Evolutionary conservation across 768 basidiomycete species (phyloP), one percentile per base, ranked within the genome.

Genomic region (Dictyophora rubrovolvata): DNA sequence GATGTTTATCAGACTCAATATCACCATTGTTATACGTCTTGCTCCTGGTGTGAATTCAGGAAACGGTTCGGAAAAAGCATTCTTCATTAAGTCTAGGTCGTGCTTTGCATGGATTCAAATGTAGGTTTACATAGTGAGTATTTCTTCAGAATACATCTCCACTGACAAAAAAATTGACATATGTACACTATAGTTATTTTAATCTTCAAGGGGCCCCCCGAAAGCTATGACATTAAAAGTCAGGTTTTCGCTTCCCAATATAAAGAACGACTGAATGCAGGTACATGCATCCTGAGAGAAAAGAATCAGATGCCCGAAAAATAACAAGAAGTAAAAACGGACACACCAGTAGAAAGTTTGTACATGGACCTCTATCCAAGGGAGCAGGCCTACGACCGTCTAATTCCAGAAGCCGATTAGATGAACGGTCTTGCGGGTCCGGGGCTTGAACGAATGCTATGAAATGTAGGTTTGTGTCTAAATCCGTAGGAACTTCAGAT

Each of bases 361-460:
- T 70, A 63, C 81, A 82, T 59, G 75, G 73, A 0, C 89, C 89
- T 63, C 85, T 78, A 68, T 96, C 93, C 63, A 96, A 75, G 1
- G 93, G 92, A 2, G 89, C 89, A 9, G 68, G 71, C 48, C 93
- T 73, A 48, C 82, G 72, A 0, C 93, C 93, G 71, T 96, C 93
- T 51, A 98, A 73, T 69, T 96, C 94, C 49, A 95, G 73, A 7
- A 96, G 69, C 50, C 86, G 77, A 36, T 66, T 64, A 61, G 70
- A 62, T 10, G 65, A 63, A 34, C 16, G 60, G 18, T 69, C 56
- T 12, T 20, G 57, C 59, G 73, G 68, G 34, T 71, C 74, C 1
- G 84, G 82, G 0, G 87, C 88, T 60, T 78, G 77, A 35, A 96
- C 81, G 65, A 96, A 97, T 65, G 86, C 85, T 1, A 88, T 89